Evolutionary conservation across 176 grass and related monocot species (phyloP), one percentile per base, ranked within the genome.

Genomic region (Triticum dicoccoides): DNA sequence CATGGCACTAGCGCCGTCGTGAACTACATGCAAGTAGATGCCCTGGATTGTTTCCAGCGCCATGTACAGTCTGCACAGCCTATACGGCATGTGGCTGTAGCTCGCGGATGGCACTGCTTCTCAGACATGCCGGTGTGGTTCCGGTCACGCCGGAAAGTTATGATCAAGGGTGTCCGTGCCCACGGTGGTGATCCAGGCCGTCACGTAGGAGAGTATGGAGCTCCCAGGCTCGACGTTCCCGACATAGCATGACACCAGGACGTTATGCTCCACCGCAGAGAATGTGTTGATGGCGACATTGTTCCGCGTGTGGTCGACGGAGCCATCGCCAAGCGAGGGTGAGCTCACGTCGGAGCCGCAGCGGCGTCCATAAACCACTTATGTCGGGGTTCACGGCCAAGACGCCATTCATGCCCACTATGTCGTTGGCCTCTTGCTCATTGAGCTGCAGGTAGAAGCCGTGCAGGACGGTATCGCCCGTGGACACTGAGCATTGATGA

Each of bases 111-210:
- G 2, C 41, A 42, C 9, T 10, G 41, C 41, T 42, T 42, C 41
- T 42, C 41, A 3, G 95, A 98, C 9, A 86, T 89, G 25, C 93
- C 91, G 2, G 91, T 87, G 65, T 83, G 89, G 81, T 98, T 98
- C 93, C 91, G 73, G 93, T 80, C 92, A 90, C 1, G 91, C 95
- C 12, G 93, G 95, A 89, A 98, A 98, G 87, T 93, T 88, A 23
- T 93, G 95, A 73, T 95, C 93, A 42, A 93, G 82, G 0, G 93
- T 98, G 5, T 93, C 93, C 0, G 93, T 89, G 0, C 92, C 93
- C 0, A 95, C 93, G 63, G 93, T 95, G 74, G 93, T 95, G 73
- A 95, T 95, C 93, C 91, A 95, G 6, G 91, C 88, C 45, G 93
- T 93, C 2, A 91, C 89, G 78, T 95, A 95, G 47, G 93, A 98